Conservation (phyloP, 2,329 filamentous ascomycete species). For the Colletotrichum spinosum region DNA sequence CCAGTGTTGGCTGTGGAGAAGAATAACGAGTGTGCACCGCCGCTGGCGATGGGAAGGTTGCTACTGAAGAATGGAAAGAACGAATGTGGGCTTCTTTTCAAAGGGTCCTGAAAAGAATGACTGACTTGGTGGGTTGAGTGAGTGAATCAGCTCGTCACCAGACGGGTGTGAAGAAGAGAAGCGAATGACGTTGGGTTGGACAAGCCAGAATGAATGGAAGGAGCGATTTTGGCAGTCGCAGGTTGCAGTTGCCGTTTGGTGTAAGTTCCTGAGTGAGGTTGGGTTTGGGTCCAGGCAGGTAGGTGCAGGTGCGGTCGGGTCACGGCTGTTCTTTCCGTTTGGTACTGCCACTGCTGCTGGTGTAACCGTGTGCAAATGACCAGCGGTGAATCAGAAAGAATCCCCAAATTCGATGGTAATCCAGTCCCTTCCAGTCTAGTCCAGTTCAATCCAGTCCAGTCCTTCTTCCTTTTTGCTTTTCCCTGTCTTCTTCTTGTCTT, state of each 20-base stretch:
- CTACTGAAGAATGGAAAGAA: constrained; percentile 23
- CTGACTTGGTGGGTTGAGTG: constrained; percentile 15
- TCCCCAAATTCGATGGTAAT: background rate
- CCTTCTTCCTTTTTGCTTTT: constrained; percentile 4
- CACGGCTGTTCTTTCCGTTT: constrained; percentile 32
- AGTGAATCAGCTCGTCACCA: constrained; percentile 10
- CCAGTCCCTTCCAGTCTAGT: background rate
- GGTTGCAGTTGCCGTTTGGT: background rate
- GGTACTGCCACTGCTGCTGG: background rate
- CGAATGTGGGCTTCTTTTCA: constrained; percentile 25
- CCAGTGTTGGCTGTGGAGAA: constrained; percentile 6
- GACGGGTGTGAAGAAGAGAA: constrained; percentile 5
- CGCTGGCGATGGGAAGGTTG: constrained; percentile 25
- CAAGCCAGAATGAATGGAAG: constrained; percentile 15
- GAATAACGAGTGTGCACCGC: constrained; percentile 31
- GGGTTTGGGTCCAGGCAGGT: constrained; percentile 1
- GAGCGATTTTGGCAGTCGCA: background rate
- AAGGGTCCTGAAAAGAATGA: background rate
- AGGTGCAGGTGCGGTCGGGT: constrained; percentile 15
- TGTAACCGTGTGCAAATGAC: constrained; percentile 9
- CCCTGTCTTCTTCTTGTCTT: constrained; percentile 1
- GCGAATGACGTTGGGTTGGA: constrained; percentile 10
- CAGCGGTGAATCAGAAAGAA: background rate
- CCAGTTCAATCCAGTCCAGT: background rate
- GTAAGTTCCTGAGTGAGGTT: constrained; percentile 29